Evolutionary conservation across 306 rosid species (phyloP), one percentile per base, ranked within the genome.

Genomic region (Oxytropis ochrocephala): DNA sequence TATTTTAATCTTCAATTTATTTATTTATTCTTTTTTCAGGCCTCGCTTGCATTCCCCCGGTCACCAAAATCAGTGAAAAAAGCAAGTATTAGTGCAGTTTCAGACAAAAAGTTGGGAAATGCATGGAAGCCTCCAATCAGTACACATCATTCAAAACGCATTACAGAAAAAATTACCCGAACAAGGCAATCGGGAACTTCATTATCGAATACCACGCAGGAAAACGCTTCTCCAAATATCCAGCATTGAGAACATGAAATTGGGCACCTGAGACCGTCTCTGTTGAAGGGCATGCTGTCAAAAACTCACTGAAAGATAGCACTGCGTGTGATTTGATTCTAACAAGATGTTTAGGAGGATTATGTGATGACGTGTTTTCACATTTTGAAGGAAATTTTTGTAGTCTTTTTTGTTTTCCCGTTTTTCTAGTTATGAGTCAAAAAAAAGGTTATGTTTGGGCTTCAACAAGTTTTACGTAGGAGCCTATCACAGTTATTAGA

Each of bases 221-320:
- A 92, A 78, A 92, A 92, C 77, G 78, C 80, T 56, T 86, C 95
- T 67, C 98, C 96, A 69, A 86, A 90, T 71, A 83, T 92, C 77
- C 93, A 79, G 76, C 77, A 48, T 49, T 83, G 75, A 85, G 67
- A 51, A 14, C 56, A 58, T 39, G 60, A 69, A 49, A 48, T 67
- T 35, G 35, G 67, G 39, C 5, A 30, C 24, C 12, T 35, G 67
- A 66, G 78, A 58, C 13, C 32, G 46, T 36, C 71, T 55, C 17
- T n/a, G n/a, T 24, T 21, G 57, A 47, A 80, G 69, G 60, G 35
- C 70, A 60, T 6, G 21, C 52, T 17, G 55, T 42, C 32, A 17
- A 52, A 58, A 24, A 59, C 35, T 21, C 41, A 21, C 53, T 5
- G 38, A 62, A 61, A 61, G 67, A 41, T 75, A 42, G 12, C 56